Evolutionary conservation across 192 early-diverging fungal species (phyloP).

Genomic region (Linnemannia elongata): DNA sequence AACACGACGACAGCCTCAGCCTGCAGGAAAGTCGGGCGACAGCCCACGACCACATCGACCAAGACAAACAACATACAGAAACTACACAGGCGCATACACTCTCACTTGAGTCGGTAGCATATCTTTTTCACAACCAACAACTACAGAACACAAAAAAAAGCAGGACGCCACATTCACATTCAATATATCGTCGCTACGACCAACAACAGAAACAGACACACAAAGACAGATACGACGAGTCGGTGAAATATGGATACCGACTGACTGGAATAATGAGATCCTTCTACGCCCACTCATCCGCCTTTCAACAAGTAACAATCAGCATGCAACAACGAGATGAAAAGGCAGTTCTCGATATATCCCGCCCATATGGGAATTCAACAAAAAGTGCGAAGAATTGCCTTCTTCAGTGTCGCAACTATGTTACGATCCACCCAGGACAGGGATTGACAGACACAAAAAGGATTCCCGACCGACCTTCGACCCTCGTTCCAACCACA

Average conservation of each 20-base stretch:
- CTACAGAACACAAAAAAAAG: too few species aligned
- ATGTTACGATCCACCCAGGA: not conserved
- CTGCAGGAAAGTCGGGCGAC: not conserved
- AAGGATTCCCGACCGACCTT: not conserved
- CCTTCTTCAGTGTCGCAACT: not conserved
- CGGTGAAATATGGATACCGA: not conserved
- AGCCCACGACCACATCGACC: not conserved
- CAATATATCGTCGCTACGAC: too few species aligned
- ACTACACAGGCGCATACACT: too few species aligned
- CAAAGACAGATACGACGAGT: not conserved
- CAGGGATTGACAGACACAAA: not conserved
- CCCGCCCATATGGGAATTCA: slow-evolving; percentile 9
- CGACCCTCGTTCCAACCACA: not conserved
- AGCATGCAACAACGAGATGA: not conserved
- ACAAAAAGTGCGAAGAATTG: not conserved
- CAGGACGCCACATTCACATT: too few species aligned
- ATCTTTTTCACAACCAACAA: too few species aligned
- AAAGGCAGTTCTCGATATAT: not conserved
- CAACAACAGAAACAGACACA: not conserved
- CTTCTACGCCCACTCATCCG: not conserved
- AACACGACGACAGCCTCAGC: not conserved
- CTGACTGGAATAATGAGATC: not conserved
- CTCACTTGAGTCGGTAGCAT: too few species aligned
- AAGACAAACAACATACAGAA: not conserved
- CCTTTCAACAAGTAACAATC: not conserved